phyloP scores from a whole-genome alignment of 2,329 filamentous ascomycete species.

The Lachnellula subtilissima region DNA sequence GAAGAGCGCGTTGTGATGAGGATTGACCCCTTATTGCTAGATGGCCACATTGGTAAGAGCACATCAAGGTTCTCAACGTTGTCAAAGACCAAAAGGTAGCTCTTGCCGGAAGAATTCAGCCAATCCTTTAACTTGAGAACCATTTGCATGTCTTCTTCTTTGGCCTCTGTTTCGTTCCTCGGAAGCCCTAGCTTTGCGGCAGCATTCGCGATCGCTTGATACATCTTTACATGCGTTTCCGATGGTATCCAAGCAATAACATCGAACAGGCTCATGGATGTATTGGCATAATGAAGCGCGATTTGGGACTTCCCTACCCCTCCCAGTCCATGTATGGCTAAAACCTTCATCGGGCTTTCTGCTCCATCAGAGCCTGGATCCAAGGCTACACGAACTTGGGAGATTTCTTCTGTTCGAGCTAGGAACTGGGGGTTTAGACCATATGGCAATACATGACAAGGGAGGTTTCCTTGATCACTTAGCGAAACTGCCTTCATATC shows the following conservation, averaged over 20 bases:
- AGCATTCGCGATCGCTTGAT: constrained; percentile 12
- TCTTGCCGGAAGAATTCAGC: constrained; percentile 9
- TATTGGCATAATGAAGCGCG: constrained; percentile 28
- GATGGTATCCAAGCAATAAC: constrained; percentile 26
- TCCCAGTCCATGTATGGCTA: constrained; percentile 19
- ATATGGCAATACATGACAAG: constrained; percentile 16
- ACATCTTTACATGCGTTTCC: constrained; percentile 22
- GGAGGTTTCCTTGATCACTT: constrained; percentile 5
- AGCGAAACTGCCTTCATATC: constrained; percentile 2
- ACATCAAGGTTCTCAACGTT: neutral
- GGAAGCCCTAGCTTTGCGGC: neutral
- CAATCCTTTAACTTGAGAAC: constrained; percentile 27
- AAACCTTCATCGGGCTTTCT: constrained; percentile 4
- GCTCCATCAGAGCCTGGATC: neutral
- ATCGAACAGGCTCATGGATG: constrained; percentile 19
- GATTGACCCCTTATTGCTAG: constrained; percentile 18
- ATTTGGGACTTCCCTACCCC: constrained; percentile 31
- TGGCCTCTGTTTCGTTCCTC: constrained; percentile 15
- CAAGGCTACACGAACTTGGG: no score
- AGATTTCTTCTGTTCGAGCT: neutral
- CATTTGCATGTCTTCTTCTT: constrained; percentile 16
- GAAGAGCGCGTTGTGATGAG: constrained; percentile 27
- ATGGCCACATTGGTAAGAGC: constrained; percentile 21
- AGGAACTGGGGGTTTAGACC: constrained; percentile 16
- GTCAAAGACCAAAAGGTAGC: no score